These are phyloP conservation scores for Steccherinum ochraceum DNA, from an alignment of 768 basidiomycete genomes.

Conservation along the genomic window DNA sequence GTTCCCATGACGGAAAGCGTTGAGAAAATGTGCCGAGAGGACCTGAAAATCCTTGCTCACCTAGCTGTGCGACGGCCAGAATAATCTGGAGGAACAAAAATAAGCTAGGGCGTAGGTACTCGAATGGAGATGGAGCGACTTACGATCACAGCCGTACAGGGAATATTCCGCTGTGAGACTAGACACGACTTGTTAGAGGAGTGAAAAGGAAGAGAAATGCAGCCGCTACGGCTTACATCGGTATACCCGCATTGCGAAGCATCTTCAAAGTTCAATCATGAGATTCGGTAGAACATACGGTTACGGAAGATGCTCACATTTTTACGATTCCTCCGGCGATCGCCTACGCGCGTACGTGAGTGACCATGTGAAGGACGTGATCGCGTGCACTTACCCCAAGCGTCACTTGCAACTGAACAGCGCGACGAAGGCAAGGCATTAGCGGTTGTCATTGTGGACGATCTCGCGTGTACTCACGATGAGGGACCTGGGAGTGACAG, in stretches of 20 bases:
- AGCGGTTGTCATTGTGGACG: neutral
- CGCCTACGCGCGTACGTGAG: conserved; percentile 30
- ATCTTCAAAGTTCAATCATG: conserved; percentile 24
- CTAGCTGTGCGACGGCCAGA: conserved; percentile 44
- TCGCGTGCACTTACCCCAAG: conserved; percentile 16
- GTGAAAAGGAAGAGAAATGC: neutral
- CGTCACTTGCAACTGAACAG: conserved; percentile 19
- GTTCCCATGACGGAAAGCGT: conserved; percentile 19
- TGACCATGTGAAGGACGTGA: conserved; percentile 2
- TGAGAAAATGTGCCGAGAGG: conserved; percentile 4
- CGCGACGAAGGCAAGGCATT: neutral
- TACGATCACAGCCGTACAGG: conserved; percentile 41
- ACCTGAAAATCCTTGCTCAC: conserved; percentile 19
- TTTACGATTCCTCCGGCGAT: conserved; percentile 53
- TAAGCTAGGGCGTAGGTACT: neutral
- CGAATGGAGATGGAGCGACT: conserved; percentile 14
- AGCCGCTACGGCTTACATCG: conserved; percentile 43
- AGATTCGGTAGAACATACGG: conserved; percentile 14
- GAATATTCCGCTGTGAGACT: conserved; percentile 52
- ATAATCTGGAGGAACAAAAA: conserved; percentile 29
- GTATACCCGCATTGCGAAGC: conserved; percentile 58
- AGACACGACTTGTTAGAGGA: conserved; percentile 6
- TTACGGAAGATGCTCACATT: no score
- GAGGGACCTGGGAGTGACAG: conserved; percentile 12
- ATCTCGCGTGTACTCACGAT: conserved; percentile 10